Evolutionary conservation across 2,329 filamentous ascomycete species (phyloP).

Genomic region (Aspergillus novofumigatus): DNA sequence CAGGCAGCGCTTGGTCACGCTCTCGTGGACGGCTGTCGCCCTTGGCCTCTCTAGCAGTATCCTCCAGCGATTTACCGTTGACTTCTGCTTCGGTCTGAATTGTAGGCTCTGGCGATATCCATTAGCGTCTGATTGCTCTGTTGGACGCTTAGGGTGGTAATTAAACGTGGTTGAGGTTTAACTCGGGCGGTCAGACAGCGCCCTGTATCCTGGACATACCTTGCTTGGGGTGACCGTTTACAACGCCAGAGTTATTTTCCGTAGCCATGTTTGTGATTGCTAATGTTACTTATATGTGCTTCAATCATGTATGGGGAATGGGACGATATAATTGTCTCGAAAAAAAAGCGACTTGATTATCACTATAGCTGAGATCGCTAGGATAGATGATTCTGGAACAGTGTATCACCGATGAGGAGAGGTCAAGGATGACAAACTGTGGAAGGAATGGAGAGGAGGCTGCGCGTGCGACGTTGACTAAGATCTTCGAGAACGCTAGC

Average conservation of each 20-base stretch:
- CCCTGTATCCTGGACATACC: conserved; percentile 20
- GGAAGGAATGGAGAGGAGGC: conserved; percentile 21
- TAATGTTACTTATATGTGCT: conserved; percentile 2
- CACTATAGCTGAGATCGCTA: conserved; percentile 3
- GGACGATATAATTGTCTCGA: conserved; percentile 9
- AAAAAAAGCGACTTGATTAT: conserved; percentile 12
- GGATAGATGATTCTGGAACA: conserved; percentile 4
- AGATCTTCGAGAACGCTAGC: conserved; percentile 23
- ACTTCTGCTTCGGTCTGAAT: conserved; percentile 6
- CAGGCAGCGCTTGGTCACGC: background rate
- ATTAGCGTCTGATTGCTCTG: background rate
- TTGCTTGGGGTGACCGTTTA: conserved; percentile 10
- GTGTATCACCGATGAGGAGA: conserved; percentile 12
- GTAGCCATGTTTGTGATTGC: conserved; percentile 22
- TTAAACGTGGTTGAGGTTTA: background rate
- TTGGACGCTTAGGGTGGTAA: background rate
- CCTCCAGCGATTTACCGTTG: conserved; percentile 1
- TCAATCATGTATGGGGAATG: background rate
- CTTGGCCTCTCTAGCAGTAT: conserved; percentile 5
- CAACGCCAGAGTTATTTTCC: conserved; percentile 5
- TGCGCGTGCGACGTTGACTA: conserved; percentile 33
- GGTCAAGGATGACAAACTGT: conserved; percentile 7
- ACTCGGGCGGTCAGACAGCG: background rate
- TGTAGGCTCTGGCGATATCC: conserved; percentile 9
- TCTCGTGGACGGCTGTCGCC: conserved; percentile 1